These are phyloP conservation scores for Verbascum thapsus DNA, from an alignment of 257 asterid genomes.

Conservation along the genomic window DNA sequence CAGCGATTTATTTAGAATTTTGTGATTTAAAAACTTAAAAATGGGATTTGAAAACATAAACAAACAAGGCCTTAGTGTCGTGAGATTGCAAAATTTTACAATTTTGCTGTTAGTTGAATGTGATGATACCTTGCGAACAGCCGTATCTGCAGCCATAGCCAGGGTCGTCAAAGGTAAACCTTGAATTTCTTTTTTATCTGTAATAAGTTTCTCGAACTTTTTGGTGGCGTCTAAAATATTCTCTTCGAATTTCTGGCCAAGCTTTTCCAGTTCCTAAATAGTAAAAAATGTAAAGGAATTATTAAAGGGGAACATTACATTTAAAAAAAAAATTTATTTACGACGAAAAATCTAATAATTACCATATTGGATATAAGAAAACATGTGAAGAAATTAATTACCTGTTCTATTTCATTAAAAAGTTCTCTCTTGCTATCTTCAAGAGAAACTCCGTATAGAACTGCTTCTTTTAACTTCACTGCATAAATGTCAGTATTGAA, in stretches of 20 bases:
- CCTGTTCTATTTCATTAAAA: constrained; percentile 81
- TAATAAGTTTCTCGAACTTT: constrained; percentile 59
- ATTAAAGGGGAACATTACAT: not conserved
- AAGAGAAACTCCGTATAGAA: constrained; percentile 68
- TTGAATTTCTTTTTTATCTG: constrained; percentile 56
- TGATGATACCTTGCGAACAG: constrained; percentile 55
- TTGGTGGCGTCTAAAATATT: constrained; percentile 78
- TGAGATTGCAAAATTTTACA: too few relatives aligned
- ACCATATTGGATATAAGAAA: not conserved
- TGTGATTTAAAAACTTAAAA: too few relatives aligned
- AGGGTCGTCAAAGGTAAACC: constrained; percentile 72
- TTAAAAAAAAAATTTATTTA: not conserved
- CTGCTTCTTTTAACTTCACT: constrained; percentile 76
- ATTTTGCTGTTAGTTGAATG: too few relatives aligned
- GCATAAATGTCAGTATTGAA: constrained; percentile 29
- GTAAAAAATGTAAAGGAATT: constrained; percentile 21
- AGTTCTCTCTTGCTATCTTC: constrained; percentile 57
- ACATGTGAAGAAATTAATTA: constrained; percentile 15
- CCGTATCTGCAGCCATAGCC: constrained; percentile 68
- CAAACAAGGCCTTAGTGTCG: too few relatives aligned
- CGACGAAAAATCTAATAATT: not conserved
- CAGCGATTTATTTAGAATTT: too few relatives aligned
- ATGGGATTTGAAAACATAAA: too few relatives aligned
- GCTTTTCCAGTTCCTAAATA: constrained; percentile 67
- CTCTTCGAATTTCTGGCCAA: constrained; percentile 64